These are phyloP conservation scores for Saccharomyces jurei DNA, from an alignment of 805 yeast species.

Conservation along the genomic window DNA sequence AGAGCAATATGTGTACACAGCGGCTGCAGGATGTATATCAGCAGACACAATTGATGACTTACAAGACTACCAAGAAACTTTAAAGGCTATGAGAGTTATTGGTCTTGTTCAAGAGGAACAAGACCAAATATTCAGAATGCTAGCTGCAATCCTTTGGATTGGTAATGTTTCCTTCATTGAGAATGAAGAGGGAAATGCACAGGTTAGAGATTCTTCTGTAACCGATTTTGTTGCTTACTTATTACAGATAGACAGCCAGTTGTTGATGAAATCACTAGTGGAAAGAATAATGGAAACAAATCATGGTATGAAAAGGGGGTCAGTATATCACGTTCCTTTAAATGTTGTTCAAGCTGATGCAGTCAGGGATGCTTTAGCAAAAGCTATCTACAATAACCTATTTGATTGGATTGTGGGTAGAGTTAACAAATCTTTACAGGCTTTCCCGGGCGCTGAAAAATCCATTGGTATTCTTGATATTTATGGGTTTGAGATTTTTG, in stretches of 20 bases:
- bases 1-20: constrained; percentile 80
- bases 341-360: constrained; percentile 86
- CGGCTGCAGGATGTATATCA: constrained; percentile 70
- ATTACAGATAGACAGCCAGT: constrained; percentile 62
- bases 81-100: constrained; percentile 75
- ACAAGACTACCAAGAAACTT: constrained; percentile 66
- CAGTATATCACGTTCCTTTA: constrained; percentile 85
- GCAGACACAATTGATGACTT: constrained; percentile 80
- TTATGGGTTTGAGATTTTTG: constrained; percentile 90
- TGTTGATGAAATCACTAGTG: constrained; percentile 55
- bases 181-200: constrained; percentile 75
- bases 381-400: constrained; percentile 79
- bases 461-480: constrained; percentile 89
- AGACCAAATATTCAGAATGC: constrained; percentile 74
- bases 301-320: constrained; percentile 81
- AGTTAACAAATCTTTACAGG: constrained; percentile 66
- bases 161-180: constrained; percentile 82
- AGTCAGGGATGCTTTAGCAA: constrained; percentile 87
- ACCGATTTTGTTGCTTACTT: constrained; percentile 86
- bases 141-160: constrained; percentile 82
- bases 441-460: constrained; percentile 41
- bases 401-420: constrained; percentile 93
- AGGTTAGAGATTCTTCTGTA: constrained; percentile 71
- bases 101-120: constrained; percentile 75
- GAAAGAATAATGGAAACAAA: constrained; percentile 81